Percentiles rank a stretch among this genome's conserved stretches.
Conservation (phyloP, 768 basidiomycete genomes). For the Leccinum barrowsii region DNA sequence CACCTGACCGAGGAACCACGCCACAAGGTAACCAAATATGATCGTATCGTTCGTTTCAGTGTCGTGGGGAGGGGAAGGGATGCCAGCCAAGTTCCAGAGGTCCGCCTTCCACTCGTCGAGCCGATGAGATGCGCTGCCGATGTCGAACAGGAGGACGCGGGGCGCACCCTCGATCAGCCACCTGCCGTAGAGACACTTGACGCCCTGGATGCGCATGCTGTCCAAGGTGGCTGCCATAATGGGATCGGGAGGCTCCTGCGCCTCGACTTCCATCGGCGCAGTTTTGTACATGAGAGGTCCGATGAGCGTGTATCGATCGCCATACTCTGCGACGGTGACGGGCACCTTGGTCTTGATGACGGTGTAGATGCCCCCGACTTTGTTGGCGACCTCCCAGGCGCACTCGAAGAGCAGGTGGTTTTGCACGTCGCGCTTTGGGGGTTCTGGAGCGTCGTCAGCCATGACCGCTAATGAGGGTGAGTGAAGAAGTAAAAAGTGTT, state of each 20-base stretch:
- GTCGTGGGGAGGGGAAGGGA: slow-evolving; percentile 94
- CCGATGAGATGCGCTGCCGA: slow-evolving; percentile 77
- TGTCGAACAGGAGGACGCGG: slow-evolving; percentile 93
- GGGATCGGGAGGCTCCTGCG: slow-evolving; percentile 82
- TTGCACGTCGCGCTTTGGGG: slow-evolving; percentile 63
- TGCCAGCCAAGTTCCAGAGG: slow-evolving; percentile 97
- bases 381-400: slow-evolving; percentile 98
- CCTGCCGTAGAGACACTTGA: slow-evolving; percentile 91
- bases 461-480: slow-evolving; percentile 8
- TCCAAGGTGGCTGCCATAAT: slow-evolving; percentile 72
- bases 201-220: slow-evolving; percentile 84
- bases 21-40: slow-evolving; percentile 94
- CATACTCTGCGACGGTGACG: slow-evolving; percentile 94
- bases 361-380: slow-evolving; percentile 98
- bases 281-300: slow-evolving; percentile 99
- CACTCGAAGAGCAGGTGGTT: slow-evolving; percentile 87
- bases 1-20: slow-evolving; percentile 99
- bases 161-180: slow-evolving; percentile 99
- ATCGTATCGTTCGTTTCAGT: slow-evolving; percentile 98
- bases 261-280: slow-evolving; percentile 98
- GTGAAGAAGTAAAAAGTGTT: neutral
- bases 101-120: slow-evolving; percentile 99
- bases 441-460: slow-evolving; percentile 20
- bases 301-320: slow-evolving; percentile 91
- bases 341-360: slow-evolving; percentile 99